phyloP scores from a whole-genome alignment of 129 eudicot species.

The Sambucus nigra region DNA sequence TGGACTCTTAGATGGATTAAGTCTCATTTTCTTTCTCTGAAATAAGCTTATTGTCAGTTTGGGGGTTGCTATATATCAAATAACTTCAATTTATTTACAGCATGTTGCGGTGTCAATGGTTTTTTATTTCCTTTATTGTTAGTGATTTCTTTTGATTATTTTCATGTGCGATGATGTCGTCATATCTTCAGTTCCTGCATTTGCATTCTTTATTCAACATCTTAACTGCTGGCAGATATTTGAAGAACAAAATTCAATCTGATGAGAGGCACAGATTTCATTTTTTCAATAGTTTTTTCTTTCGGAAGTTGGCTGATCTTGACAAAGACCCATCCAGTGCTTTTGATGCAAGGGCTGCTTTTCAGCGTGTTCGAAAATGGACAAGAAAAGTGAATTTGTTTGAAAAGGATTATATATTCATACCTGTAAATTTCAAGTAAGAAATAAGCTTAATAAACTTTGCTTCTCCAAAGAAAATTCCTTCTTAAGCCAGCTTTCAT shows the following conservation, averaged over 20 bases:
- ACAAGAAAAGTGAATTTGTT: constrained; percentile 84
- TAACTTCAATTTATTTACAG: too few relatives aligned
- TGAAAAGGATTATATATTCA: constrained; percentile 81
- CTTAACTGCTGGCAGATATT: constrained; percentile 39
- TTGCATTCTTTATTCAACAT: constrained; percentile 6
- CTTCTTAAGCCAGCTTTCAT: constrained; percentile 7
- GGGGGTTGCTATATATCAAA: too few relatives aligned
- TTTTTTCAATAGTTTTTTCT: constrained; percentile 88
- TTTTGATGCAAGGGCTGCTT: constrained; percentile 67
- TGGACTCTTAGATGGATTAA: too few relatives aligned
- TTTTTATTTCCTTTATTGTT: background rate
- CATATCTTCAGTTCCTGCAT: background rate
- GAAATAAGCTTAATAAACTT: constrained; percentile 9
- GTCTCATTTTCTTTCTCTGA: too few relatives aligned
- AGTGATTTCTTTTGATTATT: constrained; percentile 2
- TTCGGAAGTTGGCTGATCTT: constrained; percentile 87
- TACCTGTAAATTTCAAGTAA: constrained; percentile 92
- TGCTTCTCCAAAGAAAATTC: background rate
- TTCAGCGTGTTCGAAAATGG: constrained; percentile 96
- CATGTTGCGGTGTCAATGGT: constrained; percentile 1
- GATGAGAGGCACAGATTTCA: constrained; percentile 57
- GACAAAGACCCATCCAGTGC: constrained; percentile 75
- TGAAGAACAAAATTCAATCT: constrained; percentile 50
- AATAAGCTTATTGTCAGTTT: too few relatives aligned
- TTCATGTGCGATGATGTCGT: background rate